Conservation (phyloP, 768 basidiomycete genomes). For the Rhizopogon vinicolor region DNA sequence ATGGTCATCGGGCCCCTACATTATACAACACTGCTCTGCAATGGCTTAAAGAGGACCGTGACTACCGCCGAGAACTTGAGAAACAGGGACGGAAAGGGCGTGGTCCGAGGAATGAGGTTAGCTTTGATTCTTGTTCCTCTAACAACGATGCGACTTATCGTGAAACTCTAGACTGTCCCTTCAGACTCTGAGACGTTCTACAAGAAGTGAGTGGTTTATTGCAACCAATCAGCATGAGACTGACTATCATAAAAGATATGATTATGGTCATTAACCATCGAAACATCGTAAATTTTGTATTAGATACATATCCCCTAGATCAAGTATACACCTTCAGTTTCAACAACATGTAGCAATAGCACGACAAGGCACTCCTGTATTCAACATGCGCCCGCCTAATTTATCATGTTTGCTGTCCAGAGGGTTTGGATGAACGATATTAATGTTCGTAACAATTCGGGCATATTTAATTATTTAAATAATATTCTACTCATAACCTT, state of each 20-base stretch:
- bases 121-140: conserved; percentile 9
- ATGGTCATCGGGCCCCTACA: conserved; percentile 18
- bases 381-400: neutral
- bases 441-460: too few relatives aligned
- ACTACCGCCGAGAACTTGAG: conserved; percentile 56
- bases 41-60: conserved; percentile 86
- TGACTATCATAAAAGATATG: conserved; percentile 35
- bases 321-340: conserved; percentile 4
- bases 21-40: conserved; percentile 74
- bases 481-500: too few relatives aligned
- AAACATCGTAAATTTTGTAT: neutral
- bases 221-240: neutral
- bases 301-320: conserved; percentile 12
- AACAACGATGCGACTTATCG: neutral
- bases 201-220: conserved; percentile 52
- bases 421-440: neutral
- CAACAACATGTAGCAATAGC: conserved; percentile 11
- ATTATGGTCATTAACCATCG: conserved; percentile 34
- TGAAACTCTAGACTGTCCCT: conserved; percentile 44
- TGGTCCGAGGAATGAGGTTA: conserved; percentile 59
- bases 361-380: conserved; percentile 1
- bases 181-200: conserved; percentile 84
- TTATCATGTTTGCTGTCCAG: neutral
- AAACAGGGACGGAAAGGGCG: conserved; percentile 49
- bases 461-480: too few relatives aligned